These are phyloP conservation scores for Fusarium sp. DNA, from an alignment of 2,329 filamentous ascomycete genomes.

Conservation along the genomic window DNA sequence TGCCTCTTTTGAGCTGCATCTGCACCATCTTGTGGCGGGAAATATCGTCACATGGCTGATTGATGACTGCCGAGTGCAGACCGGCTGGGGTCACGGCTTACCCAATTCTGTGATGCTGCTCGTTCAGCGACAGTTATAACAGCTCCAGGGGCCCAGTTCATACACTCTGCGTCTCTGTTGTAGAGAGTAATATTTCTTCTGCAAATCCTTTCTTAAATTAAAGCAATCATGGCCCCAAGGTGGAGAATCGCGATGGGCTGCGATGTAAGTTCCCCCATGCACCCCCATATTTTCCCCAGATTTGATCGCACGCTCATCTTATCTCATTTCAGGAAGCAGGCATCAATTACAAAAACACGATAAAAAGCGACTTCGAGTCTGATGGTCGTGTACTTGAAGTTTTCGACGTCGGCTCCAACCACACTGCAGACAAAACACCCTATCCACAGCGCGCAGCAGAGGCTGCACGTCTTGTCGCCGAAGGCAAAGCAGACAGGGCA, in stretches of 20 bases:
- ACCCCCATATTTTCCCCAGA: too few relatives aligned
- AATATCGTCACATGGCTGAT: constrained; percentile 17
- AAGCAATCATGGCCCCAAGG: constrained; percentile 59
- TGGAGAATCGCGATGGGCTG: constrained; percentile 69
- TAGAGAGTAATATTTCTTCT: background rate
- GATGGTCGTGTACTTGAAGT: constrained; percentile 77
- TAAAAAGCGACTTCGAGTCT: constrained; percentile 79
- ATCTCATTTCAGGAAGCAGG: constrained; percentile 72
- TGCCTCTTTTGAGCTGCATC: constrained; percentile 24
- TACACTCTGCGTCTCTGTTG: background rate
- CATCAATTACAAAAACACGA: constrained; percentile 82
- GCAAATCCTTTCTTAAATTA: constrained; percentile 19
- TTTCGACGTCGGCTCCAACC: constrained; percentile 80
- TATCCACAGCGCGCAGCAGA: constrained; percentile 85
- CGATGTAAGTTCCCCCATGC: constrained; percentile 60
- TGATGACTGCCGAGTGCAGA: background rate
- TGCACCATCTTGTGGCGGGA: constrained; percentile 2
- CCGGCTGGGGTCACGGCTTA: constrained; percentile 1
- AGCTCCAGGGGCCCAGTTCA: background rate
- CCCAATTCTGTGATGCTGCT: constrained; percentile 3
- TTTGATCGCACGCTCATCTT: too few relatives aligned
- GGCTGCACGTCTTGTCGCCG: constrained; percentile 74
- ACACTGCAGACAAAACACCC: constrained; percentile 79
- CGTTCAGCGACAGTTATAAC: constrained; percentile 12
- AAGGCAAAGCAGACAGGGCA: constrained; percentile 80